These are phyloP conservation scores for Sphaerosporella brunnea DNA, from an alignment of 495 filamentous ascomycete species.

Conservation along the genomic window DNA sequence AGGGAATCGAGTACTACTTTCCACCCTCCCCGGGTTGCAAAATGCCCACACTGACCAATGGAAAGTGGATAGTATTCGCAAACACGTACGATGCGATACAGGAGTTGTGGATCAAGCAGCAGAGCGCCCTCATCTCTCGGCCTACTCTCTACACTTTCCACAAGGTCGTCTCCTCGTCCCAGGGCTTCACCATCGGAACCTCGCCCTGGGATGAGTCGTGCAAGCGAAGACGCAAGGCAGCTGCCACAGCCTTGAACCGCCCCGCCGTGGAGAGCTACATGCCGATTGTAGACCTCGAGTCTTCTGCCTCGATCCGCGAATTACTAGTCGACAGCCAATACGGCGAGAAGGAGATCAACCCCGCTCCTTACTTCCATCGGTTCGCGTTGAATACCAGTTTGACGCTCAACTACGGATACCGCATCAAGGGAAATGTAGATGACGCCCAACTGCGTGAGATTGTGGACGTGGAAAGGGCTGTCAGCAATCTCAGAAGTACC, in stretches of 20 bases:
- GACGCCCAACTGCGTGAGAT: slow-evolving; percentile 44
- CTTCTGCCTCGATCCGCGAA: slow-evolving; percentile 46
- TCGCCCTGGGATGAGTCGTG: slow-evolving; percentile 59
- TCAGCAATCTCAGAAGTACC: slow-evolving; percentile 47
- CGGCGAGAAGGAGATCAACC: slow-evolving; percentile 44
- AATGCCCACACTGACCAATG: too few species aligned
- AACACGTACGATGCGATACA: slow-evolving; percentile 52
- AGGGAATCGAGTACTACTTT: too few species aligned
- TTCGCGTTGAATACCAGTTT: slow-evolving; percentile 49
- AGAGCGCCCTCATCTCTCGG: slow-evolving; percentile 50
- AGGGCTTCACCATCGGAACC: slow-evolving; percentile 57
- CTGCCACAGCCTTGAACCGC: slow-evolving; percentile 50
- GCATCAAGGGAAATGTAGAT: slow-evolving; percentile 42
- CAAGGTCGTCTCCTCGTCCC: slow-evolving; percentile 47
- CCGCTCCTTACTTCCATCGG: slow-evolving; percentile 46
- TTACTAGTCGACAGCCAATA: slow-evolving; percentile 39
- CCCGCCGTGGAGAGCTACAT: slow-evolving; percentile 50
- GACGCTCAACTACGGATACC: slow-evolving; percentile 48
- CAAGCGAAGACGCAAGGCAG: slow-evolving; percentile 51
- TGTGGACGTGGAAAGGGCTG: slow-evolving; percentile 42
- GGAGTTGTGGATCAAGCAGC: slow-evolving; percentile 54
- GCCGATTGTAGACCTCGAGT: slow-evolving; percentile 55
- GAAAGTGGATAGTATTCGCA: slow-evolving; percentile 50
- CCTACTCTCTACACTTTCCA: slow-evolving; percentile 58
- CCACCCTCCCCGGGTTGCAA: too few species aligned